These are phyloP conservation scores for Hirsutella thompsonii DNA, from an alignment of 2,329 filamentous ascomycete species.

Conservation along the genomic window DNA sequence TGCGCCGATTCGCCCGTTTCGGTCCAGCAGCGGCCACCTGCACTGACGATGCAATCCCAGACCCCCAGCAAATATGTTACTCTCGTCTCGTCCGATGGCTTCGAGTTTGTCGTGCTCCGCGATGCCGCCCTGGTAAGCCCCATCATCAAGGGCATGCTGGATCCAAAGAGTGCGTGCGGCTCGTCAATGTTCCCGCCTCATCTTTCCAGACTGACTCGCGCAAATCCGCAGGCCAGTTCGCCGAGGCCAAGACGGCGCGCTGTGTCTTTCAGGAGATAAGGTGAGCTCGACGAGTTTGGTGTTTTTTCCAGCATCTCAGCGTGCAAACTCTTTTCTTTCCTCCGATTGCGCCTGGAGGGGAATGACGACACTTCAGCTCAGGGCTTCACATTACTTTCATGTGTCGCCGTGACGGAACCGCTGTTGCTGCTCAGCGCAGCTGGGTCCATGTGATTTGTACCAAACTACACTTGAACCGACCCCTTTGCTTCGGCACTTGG, in stretches of 20 bases:
- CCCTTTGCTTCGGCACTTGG: constrained; percentile 5
- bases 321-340: neutral
- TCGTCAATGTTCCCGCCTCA: neutral
- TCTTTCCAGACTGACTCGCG: constrained; percentile 5
- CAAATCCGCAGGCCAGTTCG: constrained; percentile 42
- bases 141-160: constrained; percentile 63
- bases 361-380: constrained; percentile 20
- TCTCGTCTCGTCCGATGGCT: constrained; percentile 62
- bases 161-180: constrained; percentile 44
- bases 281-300: constrained; percentile 34
- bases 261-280: constrained; percentile 62
- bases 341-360: constrained; percentile 1
- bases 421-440: constrained; percentile 17
- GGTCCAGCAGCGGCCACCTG: neutral
- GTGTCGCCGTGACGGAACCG: constrained; percentile 30
- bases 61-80: constrained; percentile 56
- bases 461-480: constrained; percentile 55
- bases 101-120: constrained; percentile 62
- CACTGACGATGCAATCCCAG: constrained; percentile 11
- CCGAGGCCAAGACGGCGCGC: constrained; percentile 49
- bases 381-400: neutral
- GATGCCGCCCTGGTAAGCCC: constrained; percentile 58
- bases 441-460: constrained; percentile 30
- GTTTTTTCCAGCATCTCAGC: too few relatives aligned
- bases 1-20: neutral